phyloP scores from a whole-genome alignment of 2,329 filamentous ascomycete species.

The Penicillium verrucosum region DNA sequence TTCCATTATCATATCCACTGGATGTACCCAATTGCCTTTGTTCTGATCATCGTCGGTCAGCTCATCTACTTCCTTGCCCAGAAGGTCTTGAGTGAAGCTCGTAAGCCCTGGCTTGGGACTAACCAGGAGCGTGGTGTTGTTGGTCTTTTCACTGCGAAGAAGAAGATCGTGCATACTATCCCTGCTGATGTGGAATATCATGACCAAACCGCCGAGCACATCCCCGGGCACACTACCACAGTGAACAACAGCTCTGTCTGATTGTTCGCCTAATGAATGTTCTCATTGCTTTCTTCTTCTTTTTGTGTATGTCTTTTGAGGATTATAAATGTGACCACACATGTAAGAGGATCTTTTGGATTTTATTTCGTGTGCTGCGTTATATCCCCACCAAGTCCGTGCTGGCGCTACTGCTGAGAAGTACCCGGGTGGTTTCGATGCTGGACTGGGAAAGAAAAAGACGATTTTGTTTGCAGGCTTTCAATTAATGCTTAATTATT shows the following conservation, averaged over 20 bases:
- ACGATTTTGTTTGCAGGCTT: background rate
- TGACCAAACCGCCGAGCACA: slow-evolving; percentile 13
- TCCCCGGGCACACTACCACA: slow-evolving; percentile 4
- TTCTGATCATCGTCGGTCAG: slow-evolving; percentile 82
- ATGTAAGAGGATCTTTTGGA: background rate
- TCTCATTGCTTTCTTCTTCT: background rate
- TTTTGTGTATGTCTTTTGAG: background rate
- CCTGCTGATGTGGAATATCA: slow-evolving; percentile 12
- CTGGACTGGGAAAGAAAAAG: background rate
- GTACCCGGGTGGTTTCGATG: background rate
- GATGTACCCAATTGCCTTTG: slow-evolving; percentile 94
- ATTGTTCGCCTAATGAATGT: background rate
- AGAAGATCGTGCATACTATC: slow-evolving; percentile 53
- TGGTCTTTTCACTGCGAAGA: slow-evolving; percentile 81
- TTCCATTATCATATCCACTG: slow-evolving; percentile 79
- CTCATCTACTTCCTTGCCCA: slow-evolving; percentile 84
- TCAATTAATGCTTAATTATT: slow-evolving; percentile 6
- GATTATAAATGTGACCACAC: background rate
- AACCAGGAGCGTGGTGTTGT: slow-evolving; percentile 78
- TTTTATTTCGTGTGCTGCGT: background rate
- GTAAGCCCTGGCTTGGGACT: slow-evolving; percentile 91
- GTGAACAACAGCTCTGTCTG: slow-evolving; percentile 15
- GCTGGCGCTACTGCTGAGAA: background rate
- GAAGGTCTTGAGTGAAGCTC: slow-evolving; percentile 75
- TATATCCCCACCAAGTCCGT: background rate